Evolutionary conservation across 371 early-diverging fungal genomes (phyloP).

Genomic region (Syncephalastrum contaminatum): DNA sequence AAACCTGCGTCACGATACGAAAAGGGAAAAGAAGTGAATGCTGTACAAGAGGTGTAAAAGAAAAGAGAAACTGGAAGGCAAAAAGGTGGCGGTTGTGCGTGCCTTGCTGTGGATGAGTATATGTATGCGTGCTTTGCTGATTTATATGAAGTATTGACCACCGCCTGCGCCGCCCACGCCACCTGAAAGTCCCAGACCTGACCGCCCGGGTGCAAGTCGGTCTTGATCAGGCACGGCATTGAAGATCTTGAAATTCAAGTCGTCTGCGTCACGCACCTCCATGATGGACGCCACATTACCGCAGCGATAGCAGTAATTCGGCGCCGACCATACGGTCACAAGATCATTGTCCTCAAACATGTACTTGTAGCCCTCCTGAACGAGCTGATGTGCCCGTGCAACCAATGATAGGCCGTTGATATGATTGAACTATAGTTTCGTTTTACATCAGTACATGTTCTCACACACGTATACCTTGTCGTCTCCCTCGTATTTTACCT

Average conservation of each 20-base stretch:
- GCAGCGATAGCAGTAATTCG: conserved; percentile 99
- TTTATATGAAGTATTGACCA: conserved; percentile 50
- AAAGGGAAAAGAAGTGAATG: too few species aligned
- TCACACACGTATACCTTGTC: background rate
- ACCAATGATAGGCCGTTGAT: conserved; percentile 97
- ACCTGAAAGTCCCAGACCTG: conserved; percentile 18
- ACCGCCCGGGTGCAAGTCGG: conserved; percentile 39
- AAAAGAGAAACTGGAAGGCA: too few species aligned
- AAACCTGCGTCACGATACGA: too few species aligned
- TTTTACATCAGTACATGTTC: background rate
- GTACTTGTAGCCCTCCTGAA: conserved; percentile 97
- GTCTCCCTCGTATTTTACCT: conserved; percentile 48
- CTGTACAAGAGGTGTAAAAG: too few species aligned
- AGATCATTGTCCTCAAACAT: conserved; percentile 95
- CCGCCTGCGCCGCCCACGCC: conserved; percentile 36
- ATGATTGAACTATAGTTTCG: conserved; percentile 84
- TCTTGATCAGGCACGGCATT: conserved; percentile 93
- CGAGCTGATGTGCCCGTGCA: conserved; percentile 99
- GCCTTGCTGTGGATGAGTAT: too few species aligned
- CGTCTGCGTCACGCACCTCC: conserved; percentile 83
- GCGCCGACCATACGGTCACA: conserved; percentile 99
- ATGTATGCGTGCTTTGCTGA: background rate
- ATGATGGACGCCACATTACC: conserved; percentile 99
- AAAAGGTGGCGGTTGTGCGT: too few species aligned
- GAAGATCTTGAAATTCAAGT: conserved; percentile 92